Conservation (phyloP, 2,329 filamentous ascomycete species). For the Bimuria novae-zelandiae region DNA sequence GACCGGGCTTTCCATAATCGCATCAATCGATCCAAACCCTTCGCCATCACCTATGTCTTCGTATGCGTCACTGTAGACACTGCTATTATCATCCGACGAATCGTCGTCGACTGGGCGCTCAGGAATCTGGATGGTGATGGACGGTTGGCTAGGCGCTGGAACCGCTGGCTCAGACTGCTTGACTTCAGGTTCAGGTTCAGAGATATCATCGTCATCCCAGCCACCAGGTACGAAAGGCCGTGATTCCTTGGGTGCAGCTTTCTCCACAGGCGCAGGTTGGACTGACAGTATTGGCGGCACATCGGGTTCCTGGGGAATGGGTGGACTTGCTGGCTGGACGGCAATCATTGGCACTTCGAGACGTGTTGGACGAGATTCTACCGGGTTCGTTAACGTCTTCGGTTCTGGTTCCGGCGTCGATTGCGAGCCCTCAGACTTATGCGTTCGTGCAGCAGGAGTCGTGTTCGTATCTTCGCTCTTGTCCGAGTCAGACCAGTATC, state of each 20-base stretch:
- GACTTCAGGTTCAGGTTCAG: constrained; percentile 10
- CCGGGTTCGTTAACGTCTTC: constrained; percentile 31
- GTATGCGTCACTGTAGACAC: constrained; percentile 76
- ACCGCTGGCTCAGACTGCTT: neutral
- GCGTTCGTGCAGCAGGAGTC: constrained; percentile 8
- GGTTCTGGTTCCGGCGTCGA: constrained; percentile 27
- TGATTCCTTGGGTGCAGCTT: constrained; percentile 23
- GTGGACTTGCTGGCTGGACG: constrained; percentile 44
- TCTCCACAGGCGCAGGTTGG: neutral
- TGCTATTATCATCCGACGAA: constrained; percentile 48
- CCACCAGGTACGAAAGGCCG: constrained; percentile 35
- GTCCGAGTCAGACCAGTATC: constrained; percentile 65
- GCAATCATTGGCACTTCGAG: constrained; percentile 39
- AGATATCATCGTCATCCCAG: constrained; percentile 39
- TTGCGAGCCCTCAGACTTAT: constrained; percentile 9
- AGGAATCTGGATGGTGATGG: constrained; percentile 6
- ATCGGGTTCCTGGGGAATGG: constrained; percentile 20
- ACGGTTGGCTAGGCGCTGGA: neutral
- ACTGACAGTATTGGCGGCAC: neutral
- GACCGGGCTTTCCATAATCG: constrained; percentile 67
- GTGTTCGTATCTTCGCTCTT: constrained; percentile 34
- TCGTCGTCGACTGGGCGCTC: constrained; percentile 21
- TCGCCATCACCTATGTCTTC: constrained; percentile 72
- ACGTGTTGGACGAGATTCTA: constrained; percentile 16
- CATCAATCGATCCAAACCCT: constrained; percentile 74